phyloP scores from a whole-genome alignment of 176 grass and related monocot genomes.

The Saccharum officinarum region DNA sequence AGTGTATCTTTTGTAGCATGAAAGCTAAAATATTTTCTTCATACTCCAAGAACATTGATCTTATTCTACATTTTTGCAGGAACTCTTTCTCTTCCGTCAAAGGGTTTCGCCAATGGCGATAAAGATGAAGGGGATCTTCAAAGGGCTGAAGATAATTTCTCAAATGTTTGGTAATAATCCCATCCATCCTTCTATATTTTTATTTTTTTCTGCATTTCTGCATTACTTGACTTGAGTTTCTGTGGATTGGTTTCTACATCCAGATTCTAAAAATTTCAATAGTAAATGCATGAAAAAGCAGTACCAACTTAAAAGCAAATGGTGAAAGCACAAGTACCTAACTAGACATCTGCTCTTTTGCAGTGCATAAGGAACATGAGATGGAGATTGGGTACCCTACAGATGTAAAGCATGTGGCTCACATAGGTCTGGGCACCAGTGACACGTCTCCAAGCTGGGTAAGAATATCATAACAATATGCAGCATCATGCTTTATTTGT shows the following conservation, averaged over 20 bases:
- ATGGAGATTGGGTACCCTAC: slow-evolving; percentile 96
- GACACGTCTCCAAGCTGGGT: slow-evolving; percentile 79
- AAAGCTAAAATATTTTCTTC: not conserved
- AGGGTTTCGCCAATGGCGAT: slow-evolving; percentile 41
- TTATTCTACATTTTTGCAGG: slow-evolving; percentile 34
- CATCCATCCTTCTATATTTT: slow-evolving; percentile 12
- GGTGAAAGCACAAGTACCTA: not conserved
- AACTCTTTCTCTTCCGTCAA: slow-evolving; percentile 8
- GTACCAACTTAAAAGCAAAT: not conserved
- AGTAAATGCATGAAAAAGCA: not conserved
- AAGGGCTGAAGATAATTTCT: slow-evolving; percentile 80
- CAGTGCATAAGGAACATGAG: slow-evolving; percentile 84
- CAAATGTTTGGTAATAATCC: slow-evolving; percentile 75
- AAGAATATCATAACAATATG: slow-evolving; percentile 31
- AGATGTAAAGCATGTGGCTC: slow-evolving; percentile 90
- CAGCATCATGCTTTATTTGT: not conserved
- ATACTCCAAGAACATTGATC: not conserved
- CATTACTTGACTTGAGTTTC: not conserved
- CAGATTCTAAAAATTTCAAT: not conserved
- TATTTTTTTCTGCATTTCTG: not conserved
- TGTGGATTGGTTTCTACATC: not conserved
- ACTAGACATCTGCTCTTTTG: slow-evolving; percentile 3
- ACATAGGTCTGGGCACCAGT: slow-evolving; percentile 73
- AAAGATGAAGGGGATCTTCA: slow-evolving; percentile 93
- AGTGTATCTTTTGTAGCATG: not conserved